These are phyloP conservation scores for Backusella tarrabulga DNA, from an alignment of 192 early-diverging fungal species.

Conservation along the genomic window DNA sequence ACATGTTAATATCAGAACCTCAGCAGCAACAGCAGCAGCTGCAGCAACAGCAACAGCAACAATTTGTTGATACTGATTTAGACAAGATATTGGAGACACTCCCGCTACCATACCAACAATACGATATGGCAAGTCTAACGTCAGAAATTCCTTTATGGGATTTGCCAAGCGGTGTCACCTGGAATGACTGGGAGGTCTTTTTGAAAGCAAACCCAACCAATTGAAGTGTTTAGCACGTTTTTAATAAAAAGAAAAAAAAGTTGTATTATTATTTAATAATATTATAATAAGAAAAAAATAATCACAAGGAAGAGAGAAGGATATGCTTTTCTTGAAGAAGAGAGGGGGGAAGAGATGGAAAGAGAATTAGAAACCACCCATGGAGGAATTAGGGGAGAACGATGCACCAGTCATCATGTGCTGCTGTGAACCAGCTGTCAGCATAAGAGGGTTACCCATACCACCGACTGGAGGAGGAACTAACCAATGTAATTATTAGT, in stretches of 20 bases:
- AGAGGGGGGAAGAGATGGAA: background rate
- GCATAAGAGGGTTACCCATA: conserved; percentile 74
- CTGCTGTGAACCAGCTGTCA: conserved; percentile 53
- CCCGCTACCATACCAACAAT: background rate
- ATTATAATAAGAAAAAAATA: background rate
- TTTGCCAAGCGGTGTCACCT: conserved; percentile 2
- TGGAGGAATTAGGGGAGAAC: background rate
- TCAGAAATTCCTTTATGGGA: conserved; percentile 9
- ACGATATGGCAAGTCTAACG: background rate
- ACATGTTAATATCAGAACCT: background rate
- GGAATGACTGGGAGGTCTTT: conserved; percentile 12
- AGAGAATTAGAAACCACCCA: background rate
- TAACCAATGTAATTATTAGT: background rate
- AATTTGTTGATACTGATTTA: background rate
- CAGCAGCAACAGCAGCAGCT: background rate
- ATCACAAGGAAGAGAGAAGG: background rate
- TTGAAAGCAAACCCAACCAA: background rate
- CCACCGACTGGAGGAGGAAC: conserved; percentile 54
- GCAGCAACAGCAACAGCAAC: background rate
- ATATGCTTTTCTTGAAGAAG: background rate
- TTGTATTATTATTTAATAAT: background rate
- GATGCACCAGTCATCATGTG: conserved; percentile 30
- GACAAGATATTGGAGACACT: background rate
- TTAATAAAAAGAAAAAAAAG: background rate
- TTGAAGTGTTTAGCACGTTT: background rate